These are phyloP conservation scores for Ogataea methylovora DNA, from an alignment of 805 yeast species.

Conservation along the genomic window DNA sequence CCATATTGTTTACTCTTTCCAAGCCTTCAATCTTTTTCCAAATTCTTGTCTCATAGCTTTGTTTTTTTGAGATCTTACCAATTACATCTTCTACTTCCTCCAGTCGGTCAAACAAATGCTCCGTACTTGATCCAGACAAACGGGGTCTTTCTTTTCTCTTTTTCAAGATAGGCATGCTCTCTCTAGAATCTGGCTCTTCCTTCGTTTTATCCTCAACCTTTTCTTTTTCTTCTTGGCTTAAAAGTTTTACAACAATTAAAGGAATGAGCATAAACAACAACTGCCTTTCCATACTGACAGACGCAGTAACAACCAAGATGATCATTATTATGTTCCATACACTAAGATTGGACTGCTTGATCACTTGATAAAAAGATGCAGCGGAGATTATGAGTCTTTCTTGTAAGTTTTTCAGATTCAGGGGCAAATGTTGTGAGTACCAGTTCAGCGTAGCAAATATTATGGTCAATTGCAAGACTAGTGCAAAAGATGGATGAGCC, in stretches of 20 bases:
- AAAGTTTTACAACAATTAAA: not conserved
- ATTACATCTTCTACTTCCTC: not conserved
- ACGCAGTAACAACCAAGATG: not conserved
- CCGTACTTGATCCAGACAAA: not conserved
- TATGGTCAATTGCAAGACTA: not conserved
- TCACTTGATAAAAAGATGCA: not conserved
- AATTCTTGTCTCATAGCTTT: not conserved
- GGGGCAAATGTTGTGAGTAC: not conserved
- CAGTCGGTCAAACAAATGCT: not conserved
- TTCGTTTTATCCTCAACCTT: not conserved
- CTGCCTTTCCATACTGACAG: not conserved
- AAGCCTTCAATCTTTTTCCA: not conserved
- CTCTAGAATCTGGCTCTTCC: not conserved
- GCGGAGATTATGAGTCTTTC: too few species aligned
- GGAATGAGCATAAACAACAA: constrained; percentile 1
- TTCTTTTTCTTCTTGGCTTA: not conserved
- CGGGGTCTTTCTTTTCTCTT: not conserved
- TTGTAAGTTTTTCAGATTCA: not conserved
- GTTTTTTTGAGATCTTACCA: not conserved
- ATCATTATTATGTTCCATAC: constrained; percentile 1
- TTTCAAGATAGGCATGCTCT: not conserved
- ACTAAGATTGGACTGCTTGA: not conserved
- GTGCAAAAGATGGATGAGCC: not conserved
- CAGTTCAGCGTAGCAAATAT: not conserved
- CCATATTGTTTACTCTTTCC: too few species aligned